These are phyloP conservation scores for Pelargonium cotyledonis DNA, from an alignment of 441 rosid species.

Conservation along the genomic window DNA sequence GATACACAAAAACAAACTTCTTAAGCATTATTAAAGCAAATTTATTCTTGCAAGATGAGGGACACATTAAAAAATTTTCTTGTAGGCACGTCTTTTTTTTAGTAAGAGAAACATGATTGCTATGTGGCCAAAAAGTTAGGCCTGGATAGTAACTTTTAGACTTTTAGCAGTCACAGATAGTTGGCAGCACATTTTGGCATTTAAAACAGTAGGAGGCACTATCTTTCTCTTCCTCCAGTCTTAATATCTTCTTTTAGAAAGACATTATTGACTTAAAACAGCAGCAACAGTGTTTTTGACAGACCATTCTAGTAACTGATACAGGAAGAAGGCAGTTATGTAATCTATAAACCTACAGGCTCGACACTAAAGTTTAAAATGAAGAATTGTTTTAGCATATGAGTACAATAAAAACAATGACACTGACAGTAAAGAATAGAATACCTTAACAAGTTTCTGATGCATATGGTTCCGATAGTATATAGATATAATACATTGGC, in stretches of 20 bases:
- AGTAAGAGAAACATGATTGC: too few species aligned
- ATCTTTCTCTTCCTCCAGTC: constrained; percentile 1
- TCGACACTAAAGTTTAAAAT: not conserved
- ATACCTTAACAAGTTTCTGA: constrained; percentile 65
- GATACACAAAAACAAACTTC: not conserved
- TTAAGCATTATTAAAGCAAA: not conserved
- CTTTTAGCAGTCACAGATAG: not conserved
- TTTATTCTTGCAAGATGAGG: not conserved
- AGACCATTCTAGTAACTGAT: not conserved
- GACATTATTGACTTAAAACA: not conserved
- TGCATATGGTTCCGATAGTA: constrained; percentile 82
- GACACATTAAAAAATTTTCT: not conserved
- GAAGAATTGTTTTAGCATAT: not conserved
- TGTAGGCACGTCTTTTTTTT: not conserved
- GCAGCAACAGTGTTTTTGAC: not conserved
- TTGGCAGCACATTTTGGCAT: not conserved
- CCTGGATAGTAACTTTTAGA: not conserved
- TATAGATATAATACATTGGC: constrained; percentile 62
- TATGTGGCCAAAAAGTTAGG: not conserved
- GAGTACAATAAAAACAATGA: not conserved
- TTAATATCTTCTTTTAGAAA: not conserved
- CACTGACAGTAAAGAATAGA: constrained; percentile 1
- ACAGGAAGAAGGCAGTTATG: not conserved
- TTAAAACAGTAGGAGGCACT: not conserved
- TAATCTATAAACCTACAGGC: not conserved